Evolutionary conservation across 306 rosid genomes (phyloP), one percentile per base, ranked within the genome.

Genomic region (Dalbergia oliveri): DNA sequence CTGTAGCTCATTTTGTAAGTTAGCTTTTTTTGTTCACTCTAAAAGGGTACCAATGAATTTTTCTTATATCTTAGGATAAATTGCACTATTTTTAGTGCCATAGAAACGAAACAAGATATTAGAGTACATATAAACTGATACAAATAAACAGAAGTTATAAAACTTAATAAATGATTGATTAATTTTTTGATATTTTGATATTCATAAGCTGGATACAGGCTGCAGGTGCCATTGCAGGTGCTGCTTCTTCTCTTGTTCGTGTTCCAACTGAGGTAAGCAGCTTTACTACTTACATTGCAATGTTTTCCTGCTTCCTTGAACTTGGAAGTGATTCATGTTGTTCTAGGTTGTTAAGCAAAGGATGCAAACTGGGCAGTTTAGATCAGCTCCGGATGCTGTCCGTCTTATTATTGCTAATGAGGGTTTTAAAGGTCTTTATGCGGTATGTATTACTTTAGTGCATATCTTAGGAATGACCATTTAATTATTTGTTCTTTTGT

Each of bases 191-290:
- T 79, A 13, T 72, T 84, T 53, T 80, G 76, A 86, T 84, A 64
- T 75, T 63, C 76, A 71, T 65, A 81, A 80, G 83, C 86, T 85
- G 76, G 69, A 69, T 82, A 73, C 89, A 92, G 97, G 81, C 92
- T 83, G 94, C 95, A 85, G 97, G 95, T 86, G 84, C 88, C 77
- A 80, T 90, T 75, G 95, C 90, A 66, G 95, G 97, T 51, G 78
- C 86, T 21, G 92, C 91, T 79, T 90, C 97, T 77, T 92, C 97
- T 47, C 44, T 92, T 70, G 80, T 90, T 63, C 95, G 97, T 66
- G 97, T 92, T 58, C 97, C 97, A 66, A 90, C 92, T n/a, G 97
- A 92, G 90, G 97, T 89, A 86, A 65, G 37, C 61, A 59, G 49
- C 44, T 76, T 84, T 67, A 54, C 44, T 41, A 77, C 68, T 12